Evolutionary conservation across 169 alveolate genomes (phyloP), one percentile per base, ranked within the genome.

Genomic region (Eimeria praecox): DNA sequence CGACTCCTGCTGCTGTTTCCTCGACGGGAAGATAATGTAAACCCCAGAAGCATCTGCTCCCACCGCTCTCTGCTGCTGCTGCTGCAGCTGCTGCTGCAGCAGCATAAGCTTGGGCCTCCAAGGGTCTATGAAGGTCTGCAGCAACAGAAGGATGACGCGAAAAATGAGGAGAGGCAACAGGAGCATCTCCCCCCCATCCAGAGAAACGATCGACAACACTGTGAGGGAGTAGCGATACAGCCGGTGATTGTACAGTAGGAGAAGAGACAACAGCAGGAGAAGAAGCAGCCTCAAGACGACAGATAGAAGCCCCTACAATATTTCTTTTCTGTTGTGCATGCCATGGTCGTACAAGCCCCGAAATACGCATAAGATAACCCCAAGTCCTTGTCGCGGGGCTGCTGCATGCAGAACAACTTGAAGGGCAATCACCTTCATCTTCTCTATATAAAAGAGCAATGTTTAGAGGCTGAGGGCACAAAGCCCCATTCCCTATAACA

Each of bases 11-110:
- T 6, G 52, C 56, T 27, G 87, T 24, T 4, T 38, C 40, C 20
- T 56, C 66, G 5, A 9, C 44, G 16, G 82, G 82, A 24, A 71
- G 82, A 18, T 71, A 71, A 24, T 14, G 82, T 71, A 38, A 16
- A 10, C 40, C 44, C 82, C 82, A 71, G 14, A n/a, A 71, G 46
- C 46, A 38, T 10, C 77, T 66, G 42, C 83, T 46, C 20, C 49
- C 83, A 3, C 66, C 69, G 56, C 46, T 38, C 6, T 44, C 44
- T 18, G 59, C 89, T 56, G 59, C 66, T 22, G 38, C 59, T 40
- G 89, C 56, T 16, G 89, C 56, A 6, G 56, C 52, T 33, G 87
- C 87, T 16, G 87, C 87, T 16, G 87, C 87, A 38, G 87, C 87
- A 38, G 52, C 59, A n/a, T 40, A 27, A 5, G 87, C 87, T 5